Base-by-base conservation (phyloP, 78 protist species). In the Guillardia theta region DNA sequence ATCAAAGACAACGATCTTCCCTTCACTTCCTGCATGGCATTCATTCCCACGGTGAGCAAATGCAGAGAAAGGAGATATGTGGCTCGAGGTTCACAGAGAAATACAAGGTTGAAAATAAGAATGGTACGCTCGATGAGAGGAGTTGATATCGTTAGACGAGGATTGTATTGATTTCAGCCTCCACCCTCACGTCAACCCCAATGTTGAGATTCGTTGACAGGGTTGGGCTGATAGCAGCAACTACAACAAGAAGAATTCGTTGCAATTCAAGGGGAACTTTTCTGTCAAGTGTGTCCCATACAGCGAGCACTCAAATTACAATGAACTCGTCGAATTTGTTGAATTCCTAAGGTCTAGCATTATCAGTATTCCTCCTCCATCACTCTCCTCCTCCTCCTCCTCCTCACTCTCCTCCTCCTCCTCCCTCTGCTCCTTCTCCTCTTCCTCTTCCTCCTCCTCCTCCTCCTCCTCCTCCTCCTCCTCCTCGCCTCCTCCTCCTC, bases 401-500 rank as follows among this genome's bases (percentile, higher is more conserved):
- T 58, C 70, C 2, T 1, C 27, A 27, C 70, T 58, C 27, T 6
- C 6, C 27, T 30, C 6, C 70, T 58, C 6, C 70, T 58, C 6
- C 6, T 58, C 70, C 6, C 27, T 30, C 6, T 0, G 21, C 6
- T 6, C 70, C 15, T 15, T 15, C 30, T 50, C 58, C 58, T 50
- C 77, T 62, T 62, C 77, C 77, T 12, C 12, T 15, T 12, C 5
- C 77, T 4, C 77, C 12, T 33, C 77, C 5, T 12, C 77, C 77
- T 62, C 77, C 77, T 62, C 77, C 77, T 62, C 77, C 77, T 62
- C 77, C 77, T 62, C 77, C 36, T 62, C 77, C 77, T 62, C 77
- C 36, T 62, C 77, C 77, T 62, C n/a, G n/a, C 77, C 36, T 62
- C 77, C 77, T 62, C 77, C 77, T 62, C 12, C 12, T 5, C 33